A percentile compares a stretch with the other conserved stretches of the same genome.
Evolutionary conservation across 176 grass and related monocot genomes (phyloP).

Genomic region (Oryza meridionalis): DNA sequence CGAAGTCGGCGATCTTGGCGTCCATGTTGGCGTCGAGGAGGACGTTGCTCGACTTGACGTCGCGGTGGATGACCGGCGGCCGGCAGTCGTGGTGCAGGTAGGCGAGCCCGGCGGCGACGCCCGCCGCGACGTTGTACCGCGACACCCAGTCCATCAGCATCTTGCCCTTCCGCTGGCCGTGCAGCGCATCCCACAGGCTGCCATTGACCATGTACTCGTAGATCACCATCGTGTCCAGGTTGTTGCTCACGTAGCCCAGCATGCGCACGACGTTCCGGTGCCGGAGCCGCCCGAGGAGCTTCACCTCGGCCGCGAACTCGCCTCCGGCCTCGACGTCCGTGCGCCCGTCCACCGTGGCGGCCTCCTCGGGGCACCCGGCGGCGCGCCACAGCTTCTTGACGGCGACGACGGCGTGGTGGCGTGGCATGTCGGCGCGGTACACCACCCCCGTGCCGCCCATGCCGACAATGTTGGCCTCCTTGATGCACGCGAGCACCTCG

Average conservation of each 20-base stretch:
- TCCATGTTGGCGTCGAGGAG: conserved; percentile 85
- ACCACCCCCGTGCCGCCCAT: conserved; percentile 93
- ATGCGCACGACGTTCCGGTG: conserved; percentile 91
- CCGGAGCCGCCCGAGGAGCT: conserved; percentile 77
- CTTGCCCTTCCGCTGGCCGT: conserved; percentile 60
- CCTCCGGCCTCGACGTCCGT: conserved; percentile 46
- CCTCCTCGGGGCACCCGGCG: conserved; percentile 48
- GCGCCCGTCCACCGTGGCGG: conserved; percentile 20
- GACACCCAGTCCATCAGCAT: conserved; percentile 82
- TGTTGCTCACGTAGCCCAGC: conserved; percentile 91
- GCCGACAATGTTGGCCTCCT: conserved; percentile 88
- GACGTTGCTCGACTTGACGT: conserved; percentile 98
- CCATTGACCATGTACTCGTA: conserved; percentile 99
- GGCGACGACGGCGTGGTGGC: conserved; percentile 75
- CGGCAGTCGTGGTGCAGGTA: conserved; percentile 97
- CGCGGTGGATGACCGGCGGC: conserved; percentile 89
- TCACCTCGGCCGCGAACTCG: conserved; percentile 77
- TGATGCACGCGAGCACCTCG: conserved; percentile 88
- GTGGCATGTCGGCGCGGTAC: conserved; percentile 85
- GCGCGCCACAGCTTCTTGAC: conserved; percentile 93
- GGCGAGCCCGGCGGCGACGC: conserved; percentile 78
- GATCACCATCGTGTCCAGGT: conserved; percentile 86
- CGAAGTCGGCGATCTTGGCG: conserved; percentile 88
- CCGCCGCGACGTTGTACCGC: conserved; percentile 83
- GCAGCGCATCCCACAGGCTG: conserved; percentile 91